phyloP scores from a whole-genome alignment of 176 grass and related monocot genomes.

The Avena sativa region DNA sequence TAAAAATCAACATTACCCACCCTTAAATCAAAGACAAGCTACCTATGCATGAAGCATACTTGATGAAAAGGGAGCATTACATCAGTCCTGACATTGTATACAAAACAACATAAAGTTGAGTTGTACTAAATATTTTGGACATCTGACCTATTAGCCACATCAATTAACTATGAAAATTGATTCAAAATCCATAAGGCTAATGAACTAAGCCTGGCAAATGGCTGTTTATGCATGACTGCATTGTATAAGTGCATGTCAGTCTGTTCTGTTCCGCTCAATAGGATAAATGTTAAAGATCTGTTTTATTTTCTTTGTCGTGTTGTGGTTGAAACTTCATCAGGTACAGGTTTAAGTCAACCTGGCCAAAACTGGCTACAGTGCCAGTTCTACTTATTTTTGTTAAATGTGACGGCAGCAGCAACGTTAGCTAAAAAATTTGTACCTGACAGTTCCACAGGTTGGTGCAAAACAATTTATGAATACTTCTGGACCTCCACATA shows the following conservation, averaged over 20 bases:
- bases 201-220: background rate
- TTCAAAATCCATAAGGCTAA: background rate
- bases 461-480: background rate
- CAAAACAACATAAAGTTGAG: background rate
- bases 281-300: constrained; percentile 1
- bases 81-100: background rate
- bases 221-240: background rate
- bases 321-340: background rate
- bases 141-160: background rate
- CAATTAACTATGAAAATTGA: background rate
- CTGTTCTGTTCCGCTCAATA: background rate
- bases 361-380: background rate
- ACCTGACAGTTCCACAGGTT: background rate
- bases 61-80: background rate
- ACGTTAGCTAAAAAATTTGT: background rate
- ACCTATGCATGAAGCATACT: too few relatives aligned
- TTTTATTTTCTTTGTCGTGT: background rate
- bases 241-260: background rate
- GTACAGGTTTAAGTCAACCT: background rate
- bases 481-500: background rate
- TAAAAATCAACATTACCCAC: background rate
- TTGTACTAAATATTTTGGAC: background rate
- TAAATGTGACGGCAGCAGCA: background rate
- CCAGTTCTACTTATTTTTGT: background rate
- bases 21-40: too few relatives aligned